Base-by-base conservation (phyloP, 108 stramenopile species). In the Poteriospumella lacustris region DNA sequence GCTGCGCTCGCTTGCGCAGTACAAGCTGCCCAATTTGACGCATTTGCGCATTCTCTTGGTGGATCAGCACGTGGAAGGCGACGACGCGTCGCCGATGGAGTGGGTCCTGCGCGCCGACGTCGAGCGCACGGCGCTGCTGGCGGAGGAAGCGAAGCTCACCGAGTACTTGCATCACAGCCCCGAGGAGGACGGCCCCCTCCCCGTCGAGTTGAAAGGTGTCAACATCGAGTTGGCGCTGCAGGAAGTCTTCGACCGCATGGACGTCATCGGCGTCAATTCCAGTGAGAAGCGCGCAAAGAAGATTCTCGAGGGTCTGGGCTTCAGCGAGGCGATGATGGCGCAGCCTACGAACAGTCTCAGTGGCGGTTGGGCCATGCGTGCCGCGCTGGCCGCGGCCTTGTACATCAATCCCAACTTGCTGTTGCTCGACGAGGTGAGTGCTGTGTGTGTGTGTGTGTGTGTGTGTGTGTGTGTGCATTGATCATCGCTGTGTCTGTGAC, bases 291-390 rank as follows among this genome's bases (percentile, higher is more conserved):
- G 64, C 15, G 64, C 64, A 19, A 19, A 19, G 19, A 36, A 19
- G 19, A 68, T 68, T 36, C 24, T 68, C 15, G 39, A 36, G 15
- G 64, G 64, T 36, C 24, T 68, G 24, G 64, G 64, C 19, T 68
- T 68, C 40, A 40, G 39, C 24, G 19, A 36, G 19, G 64, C 12
- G 19, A 68, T 40, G 34, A 68, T 68, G 39, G 64, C 19, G 12
- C 15, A 39, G 19, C 64, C 64, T 19, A 68, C 64, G 39, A 36
- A 40, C 40, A 68, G 64, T 19, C 36, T 68, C 12, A 68, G 64
- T 68, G 64, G 64, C 24, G 64, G 64, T 19, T 68, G 64, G 64
- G 64, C 64, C 19, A 68, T 68, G 64, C 64, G 64, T 39, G 64
- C 64, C 12, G 64, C 64, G 12, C 24, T 68, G 64, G 64, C 64